phyloP scores from a whole-genome alignment of 2,329 filamentous ascomycete genomes.

The Colletotrichum chrysophilum region DNA sequence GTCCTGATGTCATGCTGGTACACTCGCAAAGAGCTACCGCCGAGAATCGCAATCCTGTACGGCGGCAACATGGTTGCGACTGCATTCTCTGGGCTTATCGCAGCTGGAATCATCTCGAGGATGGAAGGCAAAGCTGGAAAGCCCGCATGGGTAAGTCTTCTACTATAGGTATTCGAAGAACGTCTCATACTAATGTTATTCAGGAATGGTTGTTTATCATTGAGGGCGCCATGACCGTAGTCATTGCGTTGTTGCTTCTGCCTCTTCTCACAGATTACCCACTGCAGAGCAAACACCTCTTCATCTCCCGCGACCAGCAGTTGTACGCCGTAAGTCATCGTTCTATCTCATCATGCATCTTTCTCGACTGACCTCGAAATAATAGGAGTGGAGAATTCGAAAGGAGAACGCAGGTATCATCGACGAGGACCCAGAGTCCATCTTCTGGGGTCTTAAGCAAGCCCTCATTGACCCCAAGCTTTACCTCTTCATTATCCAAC shows the following conservation, averaged over 20 bases:
- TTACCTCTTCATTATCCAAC: slow-evolving; percentile 25
- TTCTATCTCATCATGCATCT: not conserved
- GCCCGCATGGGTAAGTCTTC: not conserved
- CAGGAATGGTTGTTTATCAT: slow-evolving; percentile 55
- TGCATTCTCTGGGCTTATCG: slow-evolving; percentile 70
- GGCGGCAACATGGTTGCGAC: slow-evolving; percentile 71
- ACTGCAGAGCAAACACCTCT: slow-evolving; percentile 1
- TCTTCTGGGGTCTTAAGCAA: slow-evolving; percentile 7
- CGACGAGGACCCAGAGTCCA: slow-evolving; percentile 5
- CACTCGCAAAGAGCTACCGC: slow-evolving; percentile 66
- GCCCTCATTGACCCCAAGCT: not conserved
- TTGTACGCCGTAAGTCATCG: not conserved
- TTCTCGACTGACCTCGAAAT: not conserved
- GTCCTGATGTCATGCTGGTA: slow-evolving; percentile 68
- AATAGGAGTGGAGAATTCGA: slow-evolving; percentile 8
- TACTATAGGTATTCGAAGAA: no score
- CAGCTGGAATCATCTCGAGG: slow-evolving; percentile 64
- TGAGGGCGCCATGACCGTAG: slow-evolving; percentile 54
- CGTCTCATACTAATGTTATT: slow-evolving; percentile 47
- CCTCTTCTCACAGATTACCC: slow-evolving; percentile 29
- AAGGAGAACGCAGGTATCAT: slow-evolving; percentile 7
- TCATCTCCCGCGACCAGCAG: not conserved
- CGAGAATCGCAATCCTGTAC: slow-evolving; percentile 63
- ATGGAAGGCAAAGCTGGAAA: slow-evolving; percentile 43
- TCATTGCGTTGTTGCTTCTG: slow-evolving; percentile 20